A percentile compares a stretch with the other conserved stretches of the same genome.
phyloP scores from a whole-genome alignment of 441 rosid species.

The Cnidoscolus chayamansa region DNA sequence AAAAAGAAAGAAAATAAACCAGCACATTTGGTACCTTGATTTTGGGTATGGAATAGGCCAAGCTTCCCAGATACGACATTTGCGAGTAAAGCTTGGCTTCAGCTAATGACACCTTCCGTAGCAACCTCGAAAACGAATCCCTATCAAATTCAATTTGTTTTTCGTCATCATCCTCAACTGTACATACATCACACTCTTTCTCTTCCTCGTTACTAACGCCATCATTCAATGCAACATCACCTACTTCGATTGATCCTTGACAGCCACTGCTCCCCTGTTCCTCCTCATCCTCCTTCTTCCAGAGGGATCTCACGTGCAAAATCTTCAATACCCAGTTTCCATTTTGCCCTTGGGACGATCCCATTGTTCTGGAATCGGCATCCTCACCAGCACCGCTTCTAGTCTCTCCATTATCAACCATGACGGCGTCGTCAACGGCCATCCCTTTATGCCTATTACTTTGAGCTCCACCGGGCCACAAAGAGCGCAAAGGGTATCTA shows the following conservation, averaged over 20 bases:
- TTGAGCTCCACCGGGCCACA: slow-evolving; percentile 55
- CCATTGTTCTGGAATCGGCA: slow-evolving; percentile 16
- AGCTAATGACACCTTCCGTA: slow-evolving; percentile 53
- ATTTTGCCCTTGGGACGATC: slow-evolving; percentile 37
- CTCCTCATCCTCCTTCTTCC: slow-evolving; percentile 37
- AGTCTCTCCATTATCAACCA: slow-evolving; percentile 44
- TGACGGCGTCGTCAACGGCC: slow-evolving; percentile 55
- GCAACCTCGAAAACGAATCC: slow-evolving; percentile 65
- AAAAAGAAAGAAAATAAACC: not conserved
- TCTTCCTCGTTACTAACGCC: slow-evolving; percentile 22
- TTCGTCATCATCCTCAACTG: slow-evolving; percentile 35
- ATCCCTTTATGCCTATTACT: slow-evolving; percentile 45
- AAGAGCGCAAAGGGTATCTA: slow-evolving; percentile 52
- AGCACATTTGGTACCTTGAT: slow-evolving; percentile 47
- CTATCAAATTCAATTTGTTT: slow-evolving; percentile 48
- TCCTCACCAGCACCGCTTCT: slow-evolving; percentile 28
- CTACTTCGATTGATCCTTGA: slow-evolving; percentile 19
- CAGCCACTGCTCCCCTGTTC: slow-evolving; percentile 12
- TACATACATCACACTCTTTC: slow-evolving; percentile 48
- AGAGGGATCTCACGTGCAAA: slow-evolving; percentile 59
- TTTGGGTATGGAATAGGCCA: slow-evolving; percentile 75
- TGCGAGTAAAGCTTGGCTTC: slow-evolving; percentile 78
- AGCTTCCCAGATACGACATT: slow-evolving; percentile 70
- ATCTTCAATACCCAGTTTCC: slow-evolving; percentile 83
- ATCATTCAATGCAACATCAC: not conserved